Evolutionary conservation across 2,329 filamentous ascomycete genomes (phyloP).

Genomic region (Botrytis squamosa): DNA sequence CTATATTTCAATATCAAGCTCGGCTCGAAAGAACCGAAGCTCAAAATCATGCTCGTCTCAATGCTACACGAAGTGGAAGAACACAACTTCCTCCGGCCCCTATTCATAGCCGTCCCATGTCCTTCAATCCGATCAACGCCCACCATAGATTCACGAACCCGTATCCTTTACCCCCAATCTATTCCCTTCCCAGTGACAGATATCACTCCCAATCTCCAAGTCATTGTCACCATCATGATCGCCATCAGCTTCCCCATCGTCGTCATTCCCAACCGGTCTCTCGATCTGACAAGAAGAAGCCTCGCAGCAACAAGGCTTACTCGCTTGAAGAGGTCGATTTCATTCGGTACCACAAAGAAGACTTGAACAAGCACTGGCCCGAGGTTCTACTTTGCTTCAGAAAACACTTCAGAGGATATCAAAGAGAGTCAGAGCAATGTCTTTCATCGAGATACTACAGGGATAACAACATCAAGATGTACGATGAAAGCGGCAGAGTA

Average conservation of each 20-base stretch:
- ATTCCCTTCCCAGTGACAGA: not conserved
- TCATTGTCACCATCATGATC: not conserved
- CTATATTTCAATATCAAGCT: not conserved
- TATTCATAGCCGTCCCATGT: not conserved
- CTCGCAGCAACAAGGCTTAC: constrained; percentile 27
- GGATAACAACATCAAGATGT: constrained; percentile 19
- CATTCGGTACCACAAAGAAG: constrained; percentile 26
- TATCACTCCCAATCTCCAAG: not conserved
- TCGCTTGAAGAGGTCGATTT: constrained; percentile 24
- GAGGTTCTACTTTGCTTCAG: constrained; percentile 16
- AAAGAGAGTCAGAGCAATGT: constrained; percentile 19
- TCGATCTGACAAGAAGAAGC: not conserved
- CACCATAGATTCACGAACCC: not conserved
- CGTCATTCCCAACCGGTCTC: not conserved
- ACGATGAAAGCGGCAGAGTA: constrained; percentile 7
- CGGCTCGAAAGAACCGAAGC: not conserved
- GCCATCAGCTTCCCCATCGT: not conserved
- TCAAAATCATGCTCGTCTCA: not conserved
- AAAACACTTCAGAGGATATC: not conserved
- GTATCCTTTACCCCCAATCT: not conserved
- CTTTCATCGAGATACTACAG: constrained; percentile 25
- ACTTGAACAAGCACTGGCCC: constrained; percentile 20
- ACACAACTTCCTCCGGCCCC: constrained; percentile 5
- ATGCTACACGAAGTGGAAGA: constrained; percentile 3
- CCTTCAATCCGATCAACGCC: not conserved